Evolutionary conservation across 177 flowering plant genomes (phyloP).

Genomic region (Vitis hybrid): DNA sequence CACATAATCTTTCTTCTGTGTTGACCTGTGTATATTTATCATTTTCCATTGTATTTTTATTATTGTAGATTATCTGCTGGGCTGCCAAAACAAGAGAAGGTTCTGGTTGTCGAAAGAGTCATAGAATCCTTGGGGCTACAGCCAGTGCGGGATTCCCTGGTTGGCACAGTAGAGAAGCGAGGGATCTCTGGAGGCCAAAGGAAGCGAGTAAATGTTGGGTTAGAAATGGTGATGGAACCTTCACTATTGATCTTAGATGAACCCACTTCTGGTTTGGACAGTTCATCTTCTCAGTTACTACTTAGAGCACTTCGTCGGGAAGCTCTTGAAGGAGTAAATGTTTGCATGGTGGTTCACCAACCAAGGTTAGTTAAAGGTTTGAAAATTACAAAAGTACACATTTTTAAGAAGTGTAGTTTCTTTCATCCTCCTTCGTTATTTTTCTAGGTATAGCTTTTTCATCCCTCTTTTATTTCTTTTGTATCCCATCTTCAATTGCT

Average conservation of each 20-base stretch:
- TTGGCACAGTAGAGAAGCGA: constrained; percentile 96
- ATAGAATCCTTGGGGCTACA: constrained; percentile 89
- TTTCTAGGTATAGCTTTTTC: background rate
- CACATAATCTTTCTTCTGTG: background rate
- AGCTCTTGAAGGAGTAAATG: constrained; percentile 95
- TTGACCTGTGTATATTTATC: background rate
- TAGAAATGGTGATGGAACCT: constrained; percentile 99
- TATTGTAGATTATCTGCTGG: constrained; percentile 68
- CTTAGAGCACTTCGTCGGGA: constrained; percentile 96
- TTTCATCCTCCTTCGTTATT: background rate
- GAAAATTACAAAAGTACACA: background rate
- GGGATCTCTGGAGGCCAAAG: constrained; percentile 99
- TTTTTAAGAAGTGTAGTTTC: background rate
- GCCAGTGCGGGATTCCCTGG: constrained; percentile 78
- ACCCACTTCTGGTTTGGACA: constrained; percentile 96
- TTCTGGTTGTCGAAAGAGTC: constrained; percentile 91
- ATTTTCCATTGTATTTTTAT: constrained; percentile 3
- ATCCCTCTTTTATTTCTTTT: background rate
- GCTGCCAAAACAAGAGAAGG: constrained; percentile 80
- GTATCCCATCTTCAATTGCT: background rate
- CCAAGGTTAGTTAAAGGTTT: constrained; percentile 60
- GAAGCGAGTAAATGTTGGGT: constrained; percentile 94
- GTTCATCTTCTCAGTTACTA: constrained; percentile 86
- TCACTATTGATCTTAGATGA: constrained; percentile 92
- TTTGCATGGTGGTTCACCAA: constrained; percentile 96